A percentile compares a stretch with the other conserved stretches of the same genome.
Evolutionary conservation across 768 basidiomycete genomes (phyloP).

Genomic region (Boletus sensibilis): DNA sequence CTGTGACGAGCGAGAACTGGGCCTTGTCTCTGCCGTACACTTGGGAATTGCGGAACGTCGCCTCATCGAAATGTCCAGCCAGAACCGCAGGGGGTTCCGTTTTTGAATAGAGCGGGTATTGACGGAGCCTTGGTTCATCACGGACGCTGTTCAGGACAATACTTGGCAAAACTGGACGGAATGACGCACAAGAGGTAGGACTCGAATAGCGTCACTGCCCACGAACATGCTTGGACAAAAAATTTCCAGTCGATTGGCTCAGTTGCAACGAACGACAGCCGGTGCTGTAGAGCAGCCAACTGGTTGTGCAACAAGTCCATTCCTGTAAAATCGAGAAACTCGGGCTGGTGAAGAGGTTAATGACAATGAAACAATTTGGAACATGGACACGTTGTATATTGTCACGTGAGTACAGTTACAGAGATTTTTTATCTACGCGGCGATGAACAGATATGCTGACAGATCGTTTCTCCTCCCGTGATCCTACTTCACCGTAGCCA

Average conservation of each 20-base stretch:
- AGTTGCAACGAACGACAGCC: conserved; percentile 67
- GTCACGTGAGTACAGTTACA: conserved; percentile 12
- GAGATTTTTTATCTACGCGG: background rate
- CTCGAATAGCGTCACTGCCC: conserved; percentile 81
- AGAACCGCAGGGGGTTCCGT: conserved; percentile 69
- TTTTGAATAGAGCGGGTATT: conserved; percentile 83
- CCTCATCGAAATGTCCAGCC: conserved; percentile 60
- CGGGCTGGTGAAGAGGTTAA: background rate
- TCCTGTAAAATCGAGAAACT: background rate
- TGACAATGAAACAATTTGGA: background rate
- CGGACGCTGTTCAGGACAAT: background rate
- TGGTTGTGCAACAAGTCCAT: conserved; percentile 67
- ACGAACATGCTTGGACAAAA: conserved; percentile 77
- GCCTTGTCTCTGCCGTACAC: conserved; percentile 91
- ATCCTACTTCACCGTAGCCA: conserved; percentile 15
- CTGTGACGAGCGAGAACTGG: conserved; percentile 70
- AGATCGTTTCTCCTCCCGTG: background rate
- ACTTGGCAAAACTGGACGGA: background rate
- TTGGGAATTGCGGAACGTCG: conserved; percentile 87
- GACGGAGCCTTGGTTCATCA: conserved; percentile 52
- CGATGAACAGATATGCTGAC: background rate
- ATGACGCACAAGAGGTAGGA: conserved; percentile 76
- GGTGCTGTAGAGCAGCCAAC: conserved; percentile 54
- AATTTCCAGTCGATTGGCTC: conserved; percentile 79
- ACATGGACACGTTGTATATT: conserved; percentile 9